Base-by-base conservation (phyloP, 192 early-diverging fungal species). In the Backusella westeae region DNA sequence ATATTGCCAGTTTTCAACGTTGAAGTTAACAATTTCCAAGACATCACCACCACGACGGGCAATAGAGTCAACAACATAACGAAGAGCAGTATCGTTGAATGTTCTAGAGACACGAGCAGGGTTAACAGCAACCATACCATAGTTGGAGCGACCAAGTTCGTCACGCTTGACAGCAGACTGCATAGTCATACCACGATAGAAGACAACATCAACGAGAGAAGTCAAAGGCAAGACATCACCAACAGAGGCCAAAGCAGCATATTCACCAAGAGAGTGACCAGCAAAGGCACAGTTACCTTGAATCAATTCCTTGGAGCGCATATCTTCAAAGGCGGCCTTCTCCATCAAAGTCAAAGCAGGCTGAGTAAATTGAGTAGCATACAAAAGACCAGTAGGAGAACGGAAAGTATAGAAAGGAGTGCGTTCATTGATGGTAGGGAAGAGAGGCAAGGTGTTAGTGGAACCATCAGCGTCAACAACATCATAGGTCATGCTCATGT, bases 121-220 rank as follows among this genome's bases (percentile, higher is more conserved):
- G 85, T 97, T 97, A 73, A 95, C 94, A 56, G 97, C 97, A 71
- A 91, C 91, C 95, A 98, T 97, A 85, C 93, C 95, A 85, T 95
- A 98, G 75, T 94, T 88, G 65, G 97, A 97, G n/a, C 92, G 89
- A 44, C 93, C 89, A 26, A 85, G 36, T 1, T 81, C 79, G 71
- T 97, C 96, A 70, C 96, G 92, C 69, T 86, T 88, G 1, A 98
- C 97, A 21, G 95, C 93, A 46, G 92, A 86, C 88, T 97, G 97
- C 97, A 98, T 97, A n/a, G 96, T 96, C 94, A 96, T 95, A 77
- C 97, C 97, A 80, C 97, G 93, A 88, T 96, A 94, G 85, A 98
- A 97, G 26, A 94, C 94, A 26, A 98, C 92, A 76, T 97, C 96
- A 49, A 96, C 90, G 10, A 96, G 80, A 26, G 91, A 88, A 79